Percentiles rank a stretch among this genome's conserved stretches.
These are phyloP conservation scores for Phytophthora lateralis DNA, from an alignment of 352 stramenopile genomes.

Conservation along the genomic window DNA sequence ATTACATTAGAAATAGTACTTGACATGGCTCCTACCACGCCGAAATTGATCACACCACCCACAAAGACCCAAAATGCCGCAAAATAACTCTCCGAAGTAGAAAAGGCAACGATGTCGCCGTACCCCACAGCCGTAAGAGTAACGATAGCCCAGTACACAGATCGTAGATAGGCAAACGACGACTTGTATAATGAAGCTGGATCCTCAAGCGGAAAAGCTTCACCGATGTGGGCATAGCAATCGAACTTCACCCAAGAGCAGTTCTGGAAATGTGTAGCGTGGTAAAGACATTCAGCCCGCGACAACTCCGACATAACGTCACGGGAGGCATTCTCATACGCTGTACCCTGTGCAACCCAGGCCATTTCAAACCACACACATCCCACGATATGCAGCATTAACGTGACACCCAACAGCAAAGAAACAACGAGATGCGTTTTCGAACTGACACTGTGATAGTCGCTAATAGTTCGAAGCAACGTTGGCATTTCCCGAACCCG, in stretches of 20 bases:
- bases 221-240: conserved; percentile 67
- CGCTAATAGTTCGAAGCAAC: conserved; percentile 54
- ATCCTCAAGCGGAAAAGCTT: conserved; percentile 52
- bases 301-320: conserved; percentile 10
- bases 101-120: conserved; percentile 77
- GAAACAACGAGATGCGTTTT: conserved; percentile 52
- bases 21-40: conserved; percentile 81
- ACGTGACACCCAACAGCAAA: conserved; percentile 55
- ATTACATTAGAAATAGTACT: conserved; percentile 76
- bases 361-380: conserved; percentile 80
- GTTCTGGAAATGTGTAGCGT: conserved; percentile 63
- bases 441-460: conserved; percentile 69
- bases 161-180: conserved; percentile 73
- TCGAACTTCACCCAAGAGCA: conserved; percentile 77
- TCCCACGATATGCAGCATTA: conserved; percentile 63
- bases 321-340: conserved; percentile 1
- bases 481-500: conserved; percentile 48
- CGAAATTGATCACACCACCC: conserved; percentile 80
- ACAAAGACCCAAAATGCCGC: conserved; percentile 80
- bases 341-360: conserved; percentile 17
- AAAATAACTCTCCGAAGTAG: conserved; percentile 76
- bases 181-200: conserved; percentile 43
- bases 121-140: conserved; percentile 80
- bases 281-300: conserved; percentile 47
- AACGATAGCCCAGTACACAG: conserved; percentile 79